Evolutionary conservation across 306 rosid species (phyloP), one percentile per base, ranked within the genome.

Genomic region (Lathyrus oleraceus): DNA sequence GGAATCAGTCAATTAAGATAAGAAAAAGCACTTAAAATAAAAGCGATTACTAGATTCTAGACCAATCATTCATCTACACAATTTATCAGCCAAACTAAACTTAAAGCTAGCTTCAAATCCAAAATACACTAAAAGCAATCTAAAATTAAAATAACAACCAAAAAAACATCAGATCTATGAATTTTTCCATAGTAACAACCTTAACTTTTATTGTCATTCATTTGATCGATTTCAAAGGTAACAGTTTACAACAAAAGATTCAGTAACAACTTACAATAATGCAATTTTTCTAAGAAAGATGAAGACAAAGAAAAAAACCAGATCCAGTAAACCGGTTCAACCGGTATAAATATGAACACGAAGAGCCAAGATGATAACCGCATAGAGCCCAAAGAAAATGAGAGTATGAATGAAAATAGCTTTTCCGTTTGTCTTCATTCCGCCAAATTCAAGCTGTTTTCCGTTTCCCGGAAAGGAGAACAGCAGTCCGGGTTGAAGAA

Each of bases 381-480:
- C 79, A 20, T 91, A 94, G 53, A 94, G 78, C 0, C 80, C 79
- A 45, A 94, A 94, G 85, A 94, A 94, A 83, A 94, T 75, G 76
- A 94, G 95, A 0, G 96, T 88, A 86, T 94, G 99, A 10, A 94
- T 75, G 52, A 89, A 91, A 5, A 94, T 79, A 43, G 99, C 87
- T 72, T 88, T 91, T 9, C 99, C 97, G 70, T 94, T 94, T 9
- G 96, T 91, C 87, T 94, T 91, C 97, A 94, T 79, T 58, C 89
- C 73, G 19, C 96, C 86, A 23, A 94, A 94, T 78, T 94, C 99
- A 4, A 94, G 30, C 73, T 73, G 86, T 49, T 79, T 87, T 42
- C 79, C 74, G 74, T 88, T 79, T 0, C 99, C 97, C 0, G 99
- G 99, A 10, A 94, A 71, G 25, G 91, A 71, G 57, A 91, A 94